Evolutionary conservation across 768 basidiomycete species (phyloP).

Genomic region (Leccinellum albellum): DNA sequence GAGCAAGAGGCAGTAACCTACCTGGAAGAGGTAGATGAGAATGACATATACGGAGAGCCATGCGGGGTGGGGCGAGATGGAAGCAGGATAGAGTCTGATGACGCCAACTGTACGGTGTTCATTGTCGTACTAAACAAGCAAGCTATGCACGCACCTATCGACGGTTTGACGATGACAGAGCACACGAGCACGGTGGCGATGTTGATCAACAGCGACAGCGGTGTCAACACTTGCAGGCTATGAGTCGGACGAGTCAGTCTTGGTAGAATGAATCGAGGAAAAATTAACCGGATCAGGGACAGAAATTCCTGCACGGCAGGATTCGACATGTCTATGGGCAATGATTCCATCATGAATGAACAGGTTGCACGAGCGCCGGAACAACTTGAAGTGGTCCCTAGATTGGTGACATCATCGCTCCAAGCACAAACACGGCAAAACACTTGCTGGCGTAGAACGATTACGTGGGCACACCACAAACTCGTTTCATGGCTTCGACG

Average conservation of each 20-base stretch:
- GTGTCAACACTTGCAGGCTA: conserved; percentile 83
- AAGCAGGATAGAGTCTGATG: conserved; percentile 53
- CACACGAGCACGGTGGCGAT: conserved; percentile 72
- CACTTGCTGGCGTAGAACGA: not conserved
- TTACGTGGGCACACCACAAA: not conserved
- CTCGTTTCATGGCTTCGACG: not conserved
- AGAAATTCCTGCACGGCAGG: conserved; percentile 66
- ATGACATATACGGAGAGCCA: conserved; percentile 60
- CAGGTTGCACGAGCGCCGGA: not conserved
- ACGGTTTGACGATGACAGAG: conserved; percentile 60
- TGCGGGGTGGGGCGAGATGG: conserved; percentile 63
- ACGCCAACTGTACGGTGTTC: conserved; percentile 40
- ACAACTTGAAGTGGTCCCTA: too few species aligned
- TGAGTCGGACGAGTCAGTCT: not conserved
- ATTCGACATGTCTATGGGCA: conserved; percentile 56
- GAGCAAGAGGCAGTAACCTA: conserved; percentile 82
- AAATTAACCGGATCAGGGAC: conserved; percentile 51
- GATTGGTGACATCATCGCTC: conserved; percentile 15
- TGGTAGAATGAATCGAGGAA: not conserved
- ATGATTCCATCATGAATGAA: conserved; percentile 42
- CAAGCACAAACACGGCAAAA: conserved; percentile 5
- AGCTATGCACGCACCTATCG: conserved; percentile 40
- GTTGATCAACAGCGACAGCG: conserved; percentile 77
- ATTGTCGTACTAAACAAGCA: not conserved
- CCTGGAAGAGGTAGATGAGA: conserved; percentile 58